These are phyloP conservation scores for Acidomyces sp. DNA, from an alignment of 495 filamentous ascomycete genomes.

Conservation along the genomic window DNA sequence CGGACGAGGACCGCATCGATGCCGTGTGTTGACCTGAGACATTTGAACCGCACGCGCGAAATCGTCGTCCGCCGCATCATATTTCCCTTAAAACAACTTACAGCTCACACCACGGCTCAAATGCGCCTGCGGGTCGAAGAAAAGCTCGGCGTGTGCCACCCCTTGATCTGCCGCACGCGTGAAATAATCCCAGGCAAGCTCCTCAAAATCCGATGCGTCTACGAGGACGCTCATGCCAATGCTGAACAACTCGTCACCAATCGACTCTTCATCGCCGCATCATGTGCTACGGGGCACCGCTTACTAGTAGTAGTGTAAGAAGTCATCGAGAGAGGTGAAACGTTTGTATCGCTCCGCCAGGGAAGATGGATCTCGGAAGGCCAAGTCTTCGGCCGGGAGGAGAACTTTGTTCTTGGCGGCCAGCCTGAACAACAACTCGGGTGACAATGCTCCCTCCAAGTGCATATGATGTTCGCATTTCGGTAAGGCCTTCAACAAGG, in stretches of 20 bases:
- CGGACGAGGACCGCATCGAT: too few relatives aligned
- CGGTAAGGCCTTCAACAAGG: conserved; percentile 52
- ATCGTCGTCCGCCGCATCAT: too few relatives aligned
- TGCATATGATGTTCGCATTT: conserved; percentile 72
- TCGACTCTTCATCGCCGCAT: too few relatives aligned
- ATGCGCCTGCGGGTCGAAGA: conserved; percentile 72
- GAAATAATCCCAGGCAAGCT: conserved; percentile 65
- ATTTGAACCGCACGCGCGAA: too few relatives aligned
- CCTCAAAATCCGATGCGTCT: conserved; percentile 50
- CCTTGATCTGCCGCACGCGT: conserved; percentile 47
- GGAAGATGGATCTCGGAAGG: conserved; percentile 26
- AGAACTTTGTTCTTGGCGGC: conserved; percentile 48
- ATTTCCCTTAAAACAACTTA: too few relatives aligned
- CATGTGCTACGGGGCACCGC: too few relatives aligned
- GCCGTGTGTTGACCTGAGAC: too few relatives aligned
- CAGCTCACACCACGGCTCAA: conserved; percentile 46
- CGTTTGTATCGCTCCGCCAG: conserved; percentile 45
- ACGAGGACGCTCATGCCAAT: conserved; percentile 57
- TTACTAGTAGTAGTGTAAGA: conserved; percentile 70
- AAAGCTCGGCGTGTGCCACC: conserved; percentile 63
- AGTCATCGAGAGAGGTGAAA: conserved; percentile 63
- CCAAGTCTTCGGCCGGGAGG: conserved; percentile 40
- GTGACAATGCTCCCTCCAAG: conserved; percentile 57
- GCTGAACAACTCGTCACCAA: too few relatives aligned
- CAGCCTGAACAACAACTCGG: conserved; percentile 54